Base-by-base conservation (phyloP, 257 asterid species). In the Gentiana straminea region DNA sequence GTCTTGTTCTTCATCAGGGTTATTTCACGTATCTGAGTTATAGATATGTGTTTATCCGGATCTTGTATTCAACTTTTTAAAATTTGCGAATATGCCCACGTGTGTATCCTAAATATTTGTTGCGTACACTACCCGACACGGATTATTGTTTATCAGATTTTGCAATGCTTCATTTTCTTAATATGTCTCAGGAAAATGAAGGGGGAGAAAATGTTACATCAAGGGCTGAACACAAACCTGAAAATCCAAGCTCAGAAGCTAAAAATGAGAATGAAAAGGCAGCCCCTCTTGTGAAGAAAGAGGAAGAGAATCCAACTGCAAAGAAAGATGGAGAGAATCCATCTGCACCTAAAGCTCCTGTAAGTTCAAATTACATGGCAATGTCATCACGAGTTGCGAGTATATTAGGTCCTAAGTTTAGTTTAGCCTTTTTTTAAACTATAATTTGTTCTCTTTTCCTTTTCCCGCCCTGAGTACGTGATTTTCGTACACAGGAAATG, bases 241-340 rank as follows among this genome's bases (percentile, higher is more conserved):
- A 24, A 24, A 24, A 24, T 24, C 24, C 75, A 53, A 62, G 66
- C 33, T 48, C 77, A 4, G 94, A 76, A 57, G 78, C 43, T 75
- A 82, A 77, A 74, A 70, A 53, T 33, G 95, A 81, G 77, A 61
- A 65, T n/a, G 95, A 85, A 69, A 88, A 81, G 56, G 64, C 86
- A 35, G 70, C 24, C 64, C 24, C 24, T 24, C 24, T 24, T 24
- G 24, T 24, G 24, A 24, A 24, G 24, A 24, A 24, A 24, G 24
- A 24, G 24, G 24, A 24, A 24, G 24, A 24, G 24, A 24, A 24
- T 24, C 60, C 75, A 55, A 41, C 81, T 61, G 50, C 69, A 24
- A 84, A 87, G 77, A 64, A 79, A 49, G 96, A 77, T 67, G 79
- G 79, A 13, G 94, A 86, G 32, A 75, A 52, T 73, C 60, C 66